Evolutionary conservation across 2,329 filamentous ascomycete genomes (phyloP), one percentile per base, ranked within the genome.

Genomic region (Fusarium falciforme): DNA sequence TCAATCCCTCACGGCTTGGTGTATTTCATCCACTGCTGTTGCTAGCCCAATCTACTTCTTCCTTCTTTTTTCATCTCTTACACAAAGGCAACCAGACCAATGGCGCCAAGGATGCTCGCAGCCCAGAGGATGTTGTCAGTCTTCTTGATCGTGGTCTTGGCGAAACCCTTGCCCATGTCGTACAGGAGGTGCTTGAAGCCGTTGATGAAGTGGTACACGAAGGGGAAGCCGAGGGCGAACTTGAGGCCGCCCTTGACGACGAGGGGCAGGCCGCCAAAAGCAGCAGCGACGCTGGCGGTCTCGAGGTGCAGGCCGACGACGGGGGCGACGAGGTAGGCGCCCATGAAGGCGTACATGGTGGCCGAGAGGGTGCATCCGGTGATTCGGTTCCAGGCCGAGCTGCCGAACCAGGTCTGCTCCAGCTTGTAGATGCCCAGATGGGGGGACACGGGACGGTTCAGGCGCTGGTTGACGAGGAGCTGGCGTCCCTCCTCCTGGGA

Each of bases 371-470:
- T 83, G 80, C 88, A 85, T 79, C 94, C 95, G n/a, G 94, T 96
- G 85, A 98, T 91, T 80, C 95, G 94, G 87, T 95, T 93, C 84
- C 94, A 88, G 76, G 89, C 88, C 67, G 87, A 91, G 77, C 91
- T 92, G 77, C 89, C 88, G 83, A 94, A 92, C 92, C 92, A 98
- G 78, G 94, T 96, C 85, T 98, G 93, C 84, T 94, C 91, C 69
- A 93, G 90, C 83, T 91, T 89, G 91, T 98, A 98, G 89, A 97
- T 95, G 80, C 85, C 83, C 73, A 98, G 90, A 82, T 98, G 95
- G 64, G 95, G 95, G 54, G 94, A 89, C 78, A 98, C 88, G 81
- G 95, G 95, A 61, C 95, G 95, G 80, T 89, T 85, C 65, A 92
- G 88, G 79, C 95, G 95, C 87, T 98, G 95, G 80, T 90, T 87